Percentiles rank a stretch among this genome's conserved stretches.
These are phyloP conservation scores for Penicillium capsulatum DNA, from an alignment of 2,329 filamentous ascomycete genomes.

Conservation along the genomic window DNA sequence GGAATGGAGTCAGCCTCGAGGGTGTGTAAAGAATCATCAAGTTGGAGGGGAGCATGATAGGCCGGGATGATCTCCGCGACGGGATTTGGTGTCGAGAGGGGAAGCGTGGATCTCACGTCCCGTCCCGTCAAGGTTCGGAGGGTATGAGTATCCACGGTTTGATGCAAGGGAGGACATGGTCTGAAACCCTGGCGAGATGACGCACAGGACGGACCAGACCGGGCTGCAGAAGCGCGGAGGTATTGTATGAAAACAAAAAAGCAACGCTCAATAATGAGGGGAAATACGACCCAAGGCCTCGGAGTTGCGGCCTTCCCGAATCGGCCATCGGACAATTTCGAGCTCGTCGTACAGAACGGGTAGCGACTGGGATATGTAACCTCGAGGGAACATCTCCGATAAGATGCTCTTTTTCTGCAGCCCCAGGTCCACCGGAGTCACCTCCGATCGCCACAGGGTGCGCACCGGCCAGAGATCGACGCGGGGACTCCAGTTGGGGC, in stretches of 20 bases:
- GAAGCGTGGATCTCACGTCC: conserved; percentile 25
- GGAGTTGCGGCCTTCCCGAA: conserved; percentile 7
- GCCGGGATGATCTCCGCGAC: conserved; percentile 5
- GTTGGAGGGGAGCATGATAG: no score
- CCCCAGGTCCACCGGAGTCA: conserved; percentile 3
- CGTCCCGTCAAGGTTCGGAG: conserved; percentile 40
- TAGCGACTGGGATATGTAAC: conserved; percentile 19
- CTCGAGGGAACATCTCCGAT: conserved; percentile 1
- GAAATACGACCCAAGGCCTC: conserved; percentile 19
- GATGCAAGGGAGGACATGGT: conserved; percentile 25
- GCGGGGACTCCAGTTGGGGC: conserved; percentile 7
- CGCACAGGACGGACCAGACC: conserved; percentile 11
- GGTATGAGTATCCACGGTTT: conserved; percentile 29
- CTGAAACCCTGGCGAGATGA: conserved; percentile 13
- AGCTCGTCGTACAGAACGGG: conserved; percentile 13
- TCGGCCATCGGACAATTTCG: conserved; percentile 21
- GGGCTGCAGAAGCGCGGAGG: conserved; percentile 11
- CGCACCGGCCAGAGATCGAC: background rate
- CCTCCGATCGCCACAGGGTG: no score
- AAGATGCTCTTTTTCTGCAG: conserved; percentile 18
- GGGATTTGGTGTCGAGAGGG: background rate
- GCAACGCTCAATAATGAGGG: conserved; percentile 5
- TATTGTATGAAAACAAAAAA: conserved; percentile 4
- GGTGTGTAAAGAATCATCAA: no score
- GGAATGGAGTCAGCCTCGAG: no score